Evolutionary conservation across 2,329 filamentous ascomycete species (phyloP).

Genomic region (Coniosporium tulheliwenetii): DNA sequence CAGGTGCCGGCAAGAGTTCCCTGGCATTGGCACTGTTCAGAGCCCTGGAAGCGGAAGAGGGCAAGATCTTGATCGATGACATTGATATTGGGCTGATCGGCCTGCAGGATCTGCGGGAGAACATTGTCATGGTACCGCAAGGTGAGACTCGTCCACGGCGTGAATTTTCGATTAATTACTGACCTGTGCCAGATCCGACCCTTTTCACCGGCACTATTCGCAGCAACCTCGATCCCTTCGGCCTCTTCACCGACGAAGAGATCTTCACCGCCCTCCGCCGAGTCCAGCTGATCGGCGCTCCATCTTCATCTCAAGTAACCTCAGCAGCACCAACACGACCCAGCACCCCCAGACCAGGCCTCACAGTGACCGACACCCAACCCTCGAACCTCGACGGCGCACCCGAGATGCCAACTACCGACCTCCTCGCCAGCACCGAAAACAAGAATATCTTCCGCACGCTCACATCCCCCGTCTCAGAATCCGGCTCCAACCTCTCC

Average conservation of each 20-base stretch:
- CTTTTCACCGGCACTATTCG: slow-evolving; percentile 86
- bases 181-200: slow-evolving; percentile 50
- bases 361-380: slow-evolving; percentile 12
- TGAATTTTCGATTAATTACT: background rate
- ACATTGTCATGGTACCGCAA: slow-evolving; percentile 94
- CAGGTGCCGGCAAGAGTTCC: slow-evolving; percentile 92
- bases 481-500: slow-evolving; percentile 86
- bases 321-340: slow-evolving; percentile 24
- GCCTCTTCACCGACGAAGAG: slow-evolving; percentile 74
- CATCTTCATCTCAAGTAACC: slow-evolving; percentile 20
- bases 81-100: slow-evolving; percentile 85
- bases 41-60: slow-evolving; percentile 76
- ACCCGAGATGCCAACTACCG: slow-evolving; percentile 13
- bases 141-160: slow-evolving; percentile 13
- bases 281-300: slow-evolving; percentile 66
- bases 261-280: slow-evolving; percentile 75
- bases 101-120: slow-evolving; percentile 80
- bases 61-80: slow-evolving; percentile 79
- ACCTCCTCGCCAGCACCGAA: slow-evolving; percentile 31
- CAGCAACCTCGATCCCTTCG: slow-evolving; percentile 86
- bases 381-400: slow-evolving; percentile 4
- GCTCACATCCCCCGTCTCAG: slow-evolving; percentile 65
- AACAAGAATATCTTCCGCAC: slow-evolving; percentile 96
- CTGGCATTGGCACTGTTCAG: slow-evolving; percentile 86
- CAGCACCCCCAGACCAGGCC: slow-evolving; percentile 9